Base-by-base conservation (phyloP, 2,329 filamentous ascomycete genomes). In the Fusarium caatingaense region DNA sequence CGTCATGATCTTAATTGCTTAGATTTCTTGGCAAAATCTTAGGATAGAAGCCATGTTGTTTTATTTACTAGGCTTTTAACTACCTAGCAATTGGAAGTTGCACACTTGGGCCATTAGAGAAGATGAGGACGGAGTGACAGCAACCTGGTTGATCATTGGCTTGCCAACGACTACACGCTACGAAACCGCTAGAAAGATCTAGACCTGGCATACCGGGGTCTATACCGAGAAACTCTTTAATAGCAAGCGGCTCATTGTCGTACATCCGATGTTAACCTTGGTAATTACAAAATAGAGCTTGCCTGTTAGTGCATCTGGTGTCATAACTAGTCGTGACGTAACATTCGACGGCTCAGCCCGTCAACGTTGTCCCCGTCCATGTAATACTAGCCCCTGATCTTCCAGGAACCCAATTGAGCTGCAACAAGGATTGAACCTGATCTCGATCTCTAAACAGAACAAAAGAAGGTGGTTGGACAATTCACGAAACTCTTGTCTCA, bases 261-360 rank as follows among this genome's bases (percentile, higher is more conserved):
- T 32, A 13, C 20, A 46, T 21, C 57, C 50, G 25, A 37, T 23
- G 34, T 41, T 44, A 53, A 16, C 20, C 60, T 54, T 56, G 34
- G 34, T 37, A 25, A 27, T 60, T 13, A 11, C 13, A 28, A 28
- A 28, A 11, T 13, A 28, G 21, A 57, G 23, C 34, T 44, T 9
- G 48, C 11, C 32, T n/a, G 8, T 57, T 50, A 46, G 50, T 63
- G 45, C 13, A 41, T 23, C 28, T 47, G 30, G 20, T 64, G 40
- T 42, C 44, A 49, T 30, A 37, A 18, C 28, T 46, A 44, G 57
- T 68, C 44, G 40, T 70, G 67, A 70, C 67, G 67, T 70, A 70
- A 37, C 44, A 37, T 6, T 46, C 10, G 10, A 20, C 67, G 67
- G 67, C 55, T 21, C 44, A 57, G 30, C 63, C 67, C 46, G 58